Conservation (phyloP, 2,329 filamentous ascomycete species). For the Zymoseptoria brevis region DNA sequence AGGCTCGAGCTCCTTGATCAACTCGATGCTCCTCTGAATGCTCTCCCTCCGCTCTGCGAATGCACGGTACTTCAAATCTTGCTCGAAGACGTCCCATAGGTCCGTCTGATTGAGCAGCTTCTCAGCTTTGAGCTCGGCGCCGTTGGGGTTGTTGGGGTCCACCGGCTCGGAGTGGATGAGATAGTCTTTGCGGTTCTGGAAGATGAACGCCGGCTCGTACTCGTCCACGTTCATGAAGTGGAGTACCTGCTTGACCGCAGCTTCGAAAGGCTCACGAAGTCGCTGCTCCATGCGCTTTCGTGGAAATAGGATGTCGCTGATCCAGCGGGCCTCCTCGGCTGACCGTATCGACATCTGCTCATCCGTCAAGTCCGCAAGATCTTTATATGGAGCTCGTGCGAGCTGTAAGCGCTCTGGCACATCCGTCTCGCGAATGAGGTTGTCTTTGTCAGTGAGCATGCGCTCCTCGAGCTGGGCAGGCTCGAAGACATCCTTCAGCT, state of each 20-base stretch:
- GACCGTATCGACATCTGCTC: constrained; percentile 58
- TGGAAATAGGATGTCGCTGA: constrained; percentile 79
- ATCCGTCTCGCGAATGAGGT: constrained; percentile 78
- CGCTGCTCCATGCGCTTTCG: constrained; percentile 67
- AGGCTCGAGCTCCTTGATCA: constrained; percentile 51
- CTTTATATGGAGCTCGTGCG: constrained; percentile 79
- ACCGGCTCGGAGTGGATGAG: constrained; percentile 78
- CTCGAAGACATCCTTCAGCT: constrained; percentile 97
- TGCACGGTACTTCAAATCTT: constrained; percentile 91
- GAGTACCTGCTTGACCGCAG: constrained; percentile 81
- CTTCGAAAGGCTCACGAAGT: constrained; percentile 73
- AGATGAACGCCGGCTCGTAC: constrained; percentile 94
- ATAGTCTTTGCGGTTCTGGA: constrained; percentile 96
- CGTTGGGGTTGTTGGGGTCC: constrained; percentile 59
- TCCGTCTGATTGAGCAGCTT: constrained; percentile 89
- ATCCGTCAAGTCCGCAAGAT: constrained; percentile 62
- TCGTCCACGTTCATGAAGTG: constrained; percentile 93
- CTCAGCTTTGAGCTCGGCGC: constrained; percentile 68
- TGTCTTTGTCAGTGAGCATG: constrained; percentile 91
- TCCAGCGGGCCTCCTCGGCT: constrained; percentile 85
- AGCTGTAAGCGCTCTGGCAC: constrained; percentile 92
- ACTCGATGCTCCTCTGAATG: constrained; percentile 70
- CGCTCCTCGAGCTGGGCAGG: constrained; percentile 90
- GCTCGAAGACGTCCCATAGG: constrained; percentile 87
- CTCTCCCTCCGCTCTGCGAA: constrained; percentile 86